A percentile compares a stretch with the other conserved stretches of the same genome.
These are phyloP conservation scores for Calonectria hongkongensis DNA, from an alignment of 2,329 filamentous ascomycete genomes.

Conservation along the genomic window DNA sequence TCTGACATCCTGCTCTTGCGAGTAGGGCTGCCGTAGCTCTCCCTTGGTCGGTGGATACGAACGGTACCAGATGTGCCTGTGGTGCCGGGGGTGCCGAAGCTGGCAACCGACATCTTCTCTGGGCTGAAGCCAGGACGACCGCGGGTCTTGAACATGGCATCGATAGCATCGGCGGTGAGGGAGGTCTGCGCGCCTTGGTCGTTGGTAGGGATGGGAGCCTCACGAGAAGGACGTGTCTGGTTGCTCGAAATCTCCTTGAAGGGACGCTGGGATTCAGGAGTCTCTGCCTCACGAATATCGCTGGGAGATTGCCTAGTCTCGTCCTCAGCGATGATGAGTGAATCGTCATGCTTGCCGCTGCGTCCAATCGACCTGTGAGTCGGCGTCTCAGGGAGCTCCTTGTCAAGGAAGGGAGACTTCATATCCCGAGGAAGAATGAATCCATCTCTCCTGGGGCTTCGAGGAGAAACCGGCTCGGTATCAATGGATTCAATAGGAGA, in stretches of 20 bases:
- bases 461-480: slow-evolving; percentile 67
- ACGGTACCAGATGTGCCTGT: slow-evolving; percentile 64
- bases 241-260: slow-evolving; percentile 80
- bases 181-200: slow-evolving; percentile 89
- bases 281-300: slow-evolving; percentile 63
- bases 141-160: slow-evolving; percentile 78
- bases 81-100: slow-evolving; percentile 59
- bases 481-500: slow-evolving; percentile 68
- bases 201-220: slow-evolving; percentile 66
- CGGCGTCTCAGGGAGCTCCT: slow-evolving; percentile 62
- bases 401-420: slow-evolving; percentile 55
- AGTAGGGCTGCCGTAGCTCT: slow-evolving; percentile 68
- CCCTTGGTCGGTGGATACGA: slow-evolving; percentile 68
- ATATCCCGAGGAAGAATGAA: slow-evolving; percentile 74
- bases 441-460: slow-evolving; percentile 72
- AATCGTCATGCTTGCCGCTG: slow-evolving; percentile 62
- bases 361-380: slow-evolving; percentile 65
- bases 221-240: slow-evolving; percentile 64
- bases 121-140: slow-evolving; percentile 51
- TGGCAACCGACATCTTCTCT: slow-evolving; percentile 61
- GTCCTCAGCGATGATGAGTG: slow-evolving; percentile 77
- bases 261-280: slow-evolving; percentile 73
- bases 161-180: slow-evolving; percentile 88
- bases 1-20: slow-evolving; percentile 62
- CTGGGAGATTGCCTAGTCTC: slow-evolving; percentile 74